These are phyloP conservation scores for Boletellus deceptivus DNA, from an alignment of 1,284 basidiomycete genomes.

Conservation along the genomic window DNA sequence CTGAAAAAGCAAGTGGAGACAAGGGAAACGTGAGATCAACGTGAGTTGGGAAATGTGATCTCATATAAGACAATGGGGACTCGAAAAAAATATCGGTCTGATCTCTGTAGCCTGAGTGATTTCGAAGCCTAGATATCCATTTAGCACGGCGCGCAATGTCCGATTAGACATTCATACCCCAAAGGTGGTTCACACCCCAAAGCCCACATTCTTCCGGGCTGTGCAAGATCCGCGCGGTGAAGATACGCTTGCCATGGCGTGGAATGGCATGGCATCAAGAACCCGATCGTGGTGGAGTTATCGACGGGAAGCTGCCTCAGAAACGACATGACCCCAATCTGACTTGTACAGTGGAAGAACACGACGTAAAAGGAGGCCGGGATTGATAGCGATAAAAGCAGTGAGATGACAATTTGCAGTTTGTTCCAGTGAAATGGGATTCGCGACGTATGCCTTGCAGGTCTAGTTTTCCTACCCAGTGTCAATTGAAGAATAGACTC, in stretches of 20 bases:
- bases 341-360: conserved; percentile 73
- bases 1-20: conserved; percentile 56
- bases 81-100: conserved; percentile 85
- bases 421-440: conserved; percentile 4
- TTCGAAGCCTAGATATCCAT: conserved; percentile 43
- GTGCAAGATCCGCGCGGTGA: conserved; percentile 62
- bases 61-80: conserved; percentile 68
- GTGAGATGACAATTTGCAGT: conserved; percentile 21
- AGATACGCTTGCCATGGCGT: conserved; percentile 92
- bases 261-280: conserved; percentile 98
- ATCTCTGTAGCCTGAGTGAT: conserved; percentile 63
- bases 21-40: conserved; percentile 68
- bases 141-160: conserved; percentile 5
- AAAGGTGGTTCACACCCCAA: conserved; percentile 91
- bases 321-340: conserved; percentile 71
- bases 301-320: conserved; percentile 50
- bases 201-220: conserved; percentile 66
- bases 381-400: conserved; percentile 54
- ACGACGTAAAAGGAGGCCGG: conserved; percentile 68
- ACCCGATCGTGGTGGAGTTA: conserved; percentile 66
- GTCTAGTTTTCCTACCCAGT: conserved; percentile 6
- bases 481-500: conserved; percentile 61
- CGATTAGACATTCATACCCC: conserved; percentile 45
- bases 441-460: conserved; percentile 10
- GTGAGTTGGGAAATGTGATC: conserved; percentile 56